Evolutionary conservation across 2,329 filamentous ascomycete species (phyloP).

Genomic region (Alternaria viburni): DNA sequence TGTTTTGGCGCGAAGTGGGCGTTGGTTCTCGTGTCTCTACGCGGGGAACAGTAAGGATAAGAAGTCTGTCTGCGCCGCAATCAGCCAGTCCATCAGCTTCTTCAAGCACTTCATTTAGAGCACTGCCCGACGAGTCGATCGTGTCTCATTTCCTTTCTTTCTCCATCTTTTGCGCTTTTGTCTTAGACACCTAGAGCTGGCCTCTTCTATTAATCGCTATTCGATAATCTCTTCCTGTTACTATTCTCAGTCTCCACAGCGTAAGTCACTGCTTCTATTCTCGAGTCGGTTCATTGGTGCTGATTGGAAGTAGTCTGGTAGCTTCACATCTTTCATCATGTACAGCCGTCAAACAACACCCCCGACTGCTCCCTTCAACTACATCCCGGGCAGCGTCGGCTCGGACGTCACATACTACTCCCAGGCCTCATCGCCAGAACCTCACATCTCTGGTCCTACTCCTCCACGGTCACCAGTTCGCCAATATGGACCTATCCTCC

Average conservation of each 20-base stretch:
- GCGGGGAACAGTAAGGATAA: slow-evolving; percentile 39
- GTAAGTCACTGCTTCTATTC: slow-evolving; percentile 35
- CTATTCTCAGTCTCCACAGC: slow-evolving; percentile 30
- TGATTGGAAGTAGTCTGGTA: slow-evolving; percentile 43
- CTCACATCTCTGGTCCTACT: slow-evolving; percentile 71
- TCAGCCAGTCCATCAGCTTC: slow-evolving; percentile 29
- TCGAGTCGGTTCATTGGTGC: slow-evolving; percentile 6
- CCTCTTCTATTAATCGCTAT: slow-evolving; percentile 48
- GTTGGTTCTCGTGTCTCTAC: slow-evolving; percentile 44
- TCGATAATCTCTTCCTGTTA: slow-evolving; percentile 45
- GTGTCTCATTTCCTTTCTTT: slow-evolving; percentile 44
- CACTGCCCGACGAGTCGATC: slow-evolving; percentile 46
- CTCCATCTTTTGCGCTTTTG: slow-evolving; percentile 41
- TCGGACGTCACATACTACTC: slow-evolving; percentile 68
- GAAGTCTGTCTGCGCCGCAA: slow-evolving; percentile 48
- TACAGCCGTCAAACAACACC: slow-evolving; percentile 56
- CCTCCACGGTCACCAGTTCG: slow-evolving; percentile 75
- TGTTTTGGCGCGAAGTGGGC: slow-evolving; percentile 45
- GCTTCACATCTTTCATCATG: slow-evolving; percentile 45
- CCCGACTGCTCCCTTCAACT: slow-evolving; percentile 47
- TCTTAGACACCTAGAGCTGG: slow-evolving; percentile 54
- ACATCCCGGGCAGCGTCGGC: slow-evolving; percentile 49
- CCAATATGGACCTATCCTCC: slow-evolving; percentile 77
- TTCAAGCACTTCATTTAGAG: slow-evolving; percentile 34
- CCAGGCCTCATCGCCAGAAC: slow-evolving; percentile 70